Percentiles rank a stretch among this genome's conserved stretches.
phyloP scores from a whole-genome alignment of 2,329 filamentous ascomycete species.

The Scytalidium lignicola region DNA sequence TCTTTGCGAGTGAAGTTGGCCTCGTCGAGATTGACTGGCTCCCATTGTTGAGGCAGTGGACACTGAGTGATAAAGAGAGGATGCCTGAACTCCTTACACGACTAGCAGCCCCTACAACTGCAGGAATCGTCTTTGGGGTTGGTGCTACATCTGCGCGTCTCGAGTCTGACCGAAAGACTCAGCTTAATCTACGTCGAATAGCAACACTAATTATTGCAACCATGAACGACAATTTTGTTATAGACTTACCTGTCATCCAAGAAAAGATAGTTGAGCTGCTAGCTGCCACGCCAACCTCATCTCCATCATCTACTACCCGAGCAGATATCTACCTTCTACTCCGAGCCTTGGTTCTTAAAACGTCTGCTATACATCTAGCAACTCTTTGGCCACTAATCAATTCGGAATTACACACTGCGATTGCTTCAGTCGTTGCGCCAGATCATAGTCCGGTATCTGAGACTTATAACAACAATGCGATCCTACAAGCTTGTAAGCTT shows the following conservation, averaged over 20 bases:
- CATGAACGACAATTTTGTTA: slow-evolving; percentile 72
- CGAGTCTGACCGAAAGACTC: slow-evolving; percentile 91
- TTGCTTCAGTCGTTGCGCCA: slow-evolving; percentile 67
- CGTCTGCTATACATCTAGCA: slow-evolving; percentile 72
- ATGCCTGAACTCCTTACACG: slow-evolving; percentile 75
- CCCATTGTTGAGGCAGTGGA: slow-evolving; percentile 78
- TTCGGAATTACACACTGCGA: slow-evolving; percentile 72
- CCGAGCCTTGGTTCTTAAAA: slow-evolving; percentile 74
- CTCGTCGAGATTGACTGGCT: slow-evolving; percentile 75
- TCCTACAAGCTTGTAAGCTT: slow-evolving; percentile 90
- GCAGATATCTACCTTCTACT: slow-evolving; percentile 88
- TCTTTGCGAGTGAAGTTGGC: slow-evolving; percentile 67
- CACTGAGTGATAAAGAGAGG: slow-evolving; percentile 79
- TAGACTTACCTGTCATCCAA: slow-evolving; percentile 66
- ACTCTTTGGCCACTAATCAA: slow-evolving; percentile 89
- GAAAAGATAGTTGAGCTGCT: slow-evolving; percentile 86
- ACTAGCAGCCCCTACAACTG: slow-evolving; percentile 79
- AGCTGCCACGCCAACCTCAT: slow-evolving; percentile 77
- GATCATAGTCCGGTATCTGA: slow-evolving; percentile 60
- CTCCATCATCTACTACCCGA: slow-evolving; percentile 82
- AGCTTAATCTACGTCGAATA: slow-evolving; percentile 81
- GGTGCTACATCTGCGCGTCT: slow-evolving; percentile 87
- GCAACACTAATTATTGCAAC: slow-evolving; percentile 74
- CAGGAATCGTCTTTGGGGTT: slow-evolving; percentile 97
- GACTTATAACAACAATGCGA: slow-evolving; percentile 68